Base-by-base conservation (phyloP, 371 early-diverging fungal genomes). In the Lichtheimia ramosa region DNA sequence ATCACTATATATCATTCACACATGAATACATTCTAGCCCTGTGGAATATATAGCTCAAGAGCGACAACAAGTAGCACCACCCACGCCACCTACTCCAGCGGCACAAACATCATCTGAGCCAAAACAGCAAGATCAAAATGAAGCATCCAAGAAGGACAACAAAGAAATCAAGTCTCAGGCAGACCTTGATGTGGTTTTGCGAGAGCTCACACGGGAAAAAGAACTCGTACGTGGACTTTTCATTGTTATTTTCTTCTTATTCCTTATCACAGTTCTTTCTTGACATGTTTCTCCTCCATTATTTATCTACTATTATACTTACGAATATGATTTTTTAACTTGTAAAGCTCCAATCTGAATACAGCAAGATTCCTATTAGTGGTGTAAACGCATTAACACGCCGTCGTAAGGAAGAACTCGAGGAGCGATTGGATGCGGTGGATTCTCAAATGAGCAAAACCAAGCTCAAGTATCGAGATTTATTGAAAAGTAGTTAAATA, bases 331-430 rank as follows among this genome's bases (percentile, higher is more conserved):
- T 28, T 50, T 42, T 42, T 59, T 16, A 0, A 48, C 53, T 21
- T 53, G 16, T 41, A 15, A 56, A 71, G 71, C 59, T 79, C 3
- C 79, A 82, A 68, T 72, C 77, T n/a, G 82, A 80, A 43, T 69
- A 82, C 58, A 82, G 81, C 59, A 82, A 82, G 64, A 74, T 81
- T 20, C 84, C 84, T 24, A 64, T 74, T 12, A 73, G 73, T 48
- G 84, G 84, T 16, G 82, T 79, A 3, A 79, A 78, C 59, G 75
- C 81, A 3, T 55, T 75, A 41, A 63, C 74, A 8, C 74, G 84
- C 24, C 68, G 81, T 59, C 73, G 81, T 56, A 73, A 72, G 43
- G 84, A 83, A 61, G 81, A 81, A 64, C 61, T 83, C 43, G 84
- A 83, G 64, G 74, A 70, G 10, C 70, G 73, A 24, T 66, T 83